phyloP scores from a whole-genome alignment of 2,329 filamentous ascomycete genomes.

The Neopestalotiopsis sp. region DNA sequence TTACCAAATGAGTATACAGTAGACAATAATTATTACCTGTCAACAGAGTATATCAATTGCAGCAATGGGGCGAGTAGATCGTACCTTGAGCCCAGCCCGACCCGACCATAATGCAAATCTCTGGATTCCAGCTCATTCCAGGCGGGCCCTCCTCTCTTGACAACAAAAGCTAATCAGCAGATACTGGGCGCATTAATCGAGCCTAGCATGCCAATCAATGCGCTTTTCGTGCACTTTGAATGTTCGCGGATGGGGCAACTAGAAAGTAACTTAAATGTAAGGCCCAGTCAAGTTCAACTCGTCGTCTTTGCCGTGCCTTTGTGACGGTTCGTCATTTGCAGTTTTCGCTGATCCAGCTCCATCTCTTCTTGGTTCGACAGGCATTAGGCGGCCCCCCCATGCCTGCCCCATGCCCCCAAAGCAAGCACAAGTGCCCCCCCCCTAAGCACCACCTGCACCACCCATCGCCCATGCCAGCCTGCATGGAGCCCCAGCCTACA shows the following conservation, averaged over 20 bases:
- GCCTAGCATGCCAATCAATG: neutral
- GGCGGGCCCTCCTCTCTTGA: neutral
- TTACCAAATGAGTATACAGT: too few species aligned
- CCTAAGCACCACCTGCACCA: neutral
- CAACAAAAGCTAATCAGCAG: neutral
- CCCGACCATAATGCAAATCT: too few species aligned
- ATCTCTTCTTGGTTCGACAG: neutral
- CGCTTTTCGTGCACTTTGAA: neutral
- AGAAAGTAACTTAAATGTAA: neutral
- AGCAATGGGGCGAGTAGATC: too few species aligned
- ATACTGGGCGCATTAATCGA: neutral
- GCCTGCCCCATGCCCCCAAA: too few species aligned
- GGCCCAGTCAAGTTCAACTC: neutral
- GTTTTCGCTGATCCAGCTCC: neutral
- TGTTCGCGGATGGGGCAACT: neutral
- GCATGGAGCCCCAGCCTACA: neutral
- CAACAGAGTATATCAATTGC: too few species aligned
- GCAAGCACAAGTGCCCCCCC: neutral
- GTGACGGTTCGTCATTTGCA: neutral
- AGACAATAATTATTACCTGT: too few species aligned
- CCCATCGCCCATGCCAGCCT: neutral
- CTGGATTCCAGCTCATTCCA: neutral
- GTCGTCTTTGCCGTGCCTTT: neutral
- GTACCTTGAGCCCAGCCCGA: too few species aligned
- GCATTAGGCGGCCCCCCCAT: neutral